Conservation (phyloP, 2,329 filamentous ascomycete species). For the Acrodontium crateriforme region DNA sequence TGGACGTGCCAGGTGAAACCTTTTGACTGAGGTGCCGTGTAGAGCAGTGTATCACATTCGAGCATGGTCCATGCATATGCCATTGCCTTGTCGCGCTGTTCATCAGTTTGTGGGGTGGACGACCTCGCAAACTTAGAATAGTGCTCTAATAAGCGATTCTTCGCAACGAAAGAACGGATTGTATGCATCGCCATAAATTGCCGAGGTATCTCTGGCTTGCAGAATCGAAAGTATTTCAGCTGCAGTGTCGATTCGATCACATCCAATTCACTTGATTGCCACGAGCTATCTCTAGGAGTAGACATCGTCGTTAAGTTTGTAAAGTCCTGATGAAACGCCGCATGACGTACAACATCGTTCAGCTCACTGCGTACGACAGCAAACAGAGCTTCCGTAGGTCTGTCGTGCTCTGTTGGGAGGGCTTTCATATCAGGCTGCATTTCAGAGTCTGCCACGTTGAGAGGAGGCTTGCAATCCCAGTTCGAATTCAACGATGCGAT, state of each 20-base stretch:
- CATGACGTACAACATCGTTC: slow-evolving; percentile 27
- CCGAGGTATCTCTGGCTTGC: slow-evolving; percentile 28
- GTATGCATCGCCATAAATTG: too few relatives aligned
- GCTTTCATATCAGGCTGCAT: too few relatives aligned
- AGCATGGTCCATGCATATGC: too few relatives aligned
- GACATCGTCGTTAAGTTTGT: slow-evolving; percentile 30
- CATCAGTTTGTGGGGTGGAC: too few relatives aligned
- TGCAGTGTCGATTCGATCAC: slow-evolving; percentile 30
- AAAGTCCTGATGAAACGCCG: slow-evolving; percentile 33
- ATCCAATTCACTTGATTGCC: slow-evolving; percentile 19
- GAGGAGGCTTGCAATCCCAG: slow-evolving; percentile 31
- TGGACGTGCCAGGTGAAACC: too few relatives aligned
- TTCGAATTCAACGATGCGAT: slow-evolving; percentile 23
- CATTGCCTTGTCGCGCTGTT: too few relatives aligned
- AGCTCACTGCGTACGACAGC: slow-evolving; percentile 31
- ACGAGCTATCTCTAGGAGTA: slow-evolving; percentile 22
- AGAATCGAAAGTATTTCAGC: slow-evolving; percentile 31
- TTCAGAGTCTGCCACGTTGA: slow-evolving; percentile 30
- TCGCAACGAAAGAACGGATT: too few relatives aligned
- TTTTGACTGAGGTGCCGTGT: too few relatives aligned
- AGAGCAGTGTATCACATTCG: too few relatives aligned
- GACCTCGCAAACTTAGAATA: too few relatives aligned
- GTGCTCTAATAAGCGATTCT: too few relatives aligned
- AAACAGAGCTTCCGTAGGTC: slow-evolving; percentile 30
- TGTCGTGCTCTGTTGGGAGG: too few relatives aligned